Base-by-base conservation (phyloP, 2,329 filamentous ascomycete species). In the Thelonectria rubi region DNA sequence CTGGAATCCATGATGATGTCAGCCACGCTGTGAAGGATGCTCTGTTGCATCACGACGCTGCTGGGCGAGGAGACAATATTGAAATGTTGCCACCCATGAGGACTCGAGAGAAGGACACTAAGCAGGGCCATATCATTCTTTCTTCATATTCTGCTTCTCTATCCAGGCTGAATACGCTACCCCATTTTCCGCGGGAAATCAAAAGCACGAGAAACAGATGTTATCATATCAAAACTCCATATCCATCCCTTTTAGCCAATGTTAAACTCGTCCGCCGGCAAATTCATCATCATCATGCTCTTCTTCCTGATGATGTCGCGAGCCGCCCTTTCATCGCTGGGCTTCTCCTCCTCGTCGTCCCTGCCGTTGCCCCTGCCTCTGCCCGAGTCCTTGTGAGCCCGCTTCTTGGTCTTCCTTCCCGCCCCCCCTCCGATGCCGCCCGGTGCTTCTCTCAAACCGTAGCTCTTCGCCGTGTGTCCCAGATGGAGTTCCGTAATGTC, bases 381-480 rank as follows among this genome's bases (percentile, higher is more conserved):
- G 47, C 65, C 60, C 5, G 54, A 62, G 14, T 72, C 71, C 64
- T 75, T 78, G 58, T 72, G 73, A 39, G 74, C 47, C 72, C 69
- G 63, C 68, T 79, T 80, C 77, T 78, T 76, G 70, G 79, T 72
- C 77, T 81, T 77, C 72, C 78, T 74, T 74, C 83, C 67, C 77
- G 85, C 75, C 10, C 85, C 84, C 2, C 82, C 82, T 34, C 88
- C 88, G 56, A 99, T 96, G 51, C 91, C 91, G 5, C 91, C 91
- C 0, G 95, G 95, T 32, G 92, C 88, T 76, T 99, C 95, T 65
- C 96, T 85, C 67, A 99, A 80, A 2, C 89, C 95, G 74, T 97
- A 99, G 24, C 91, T 92, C 82, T 99, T 99, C 8, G 94, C 94
- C 66, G 95, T 81, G 81, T 99, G 95, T 3, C 95, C 95, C 8